Base-by-base conservation (phyloP, 176 grass and related monocot species). In the Carex kokanica region DNA sequence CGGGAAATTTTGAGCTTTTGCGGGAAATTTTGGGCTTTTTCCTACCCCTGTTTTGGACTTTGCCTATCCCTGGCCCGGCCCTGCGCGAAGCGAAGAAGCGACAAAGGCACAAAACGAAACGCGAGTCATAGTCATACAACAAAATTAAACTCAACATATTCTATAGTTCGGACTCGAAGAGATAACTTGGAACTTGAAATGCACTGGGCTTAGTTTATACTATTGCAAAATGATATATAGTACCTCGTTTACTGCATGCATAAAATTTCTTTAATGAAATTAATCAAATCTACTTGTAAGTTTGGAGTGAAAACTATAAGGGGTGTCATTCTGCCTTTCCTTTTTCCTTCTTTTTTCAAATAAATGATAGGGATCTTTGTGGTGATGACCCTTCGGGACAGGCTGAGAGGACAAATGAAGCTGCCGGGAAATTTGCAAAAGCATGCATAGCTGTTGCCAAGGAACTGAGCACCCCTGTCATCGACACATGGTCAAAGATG, bases 401-500 rank as follows among this genome's bases (percentile, higher is more conserved):
- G 54, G 79, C 96, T 27, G 93, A 99, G 88, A 91, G 96, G 64
- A 99, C 88, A 54, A 99, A 99, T 59, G 91, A 93, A 83, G 88
- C 91, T 91, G 93, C 96, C 83, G 89, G 91, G 45, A 43, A 81
- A 80, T 99, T 88, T 79, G 96, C 93, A 59, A 92, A 93, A 13
- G 93, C 88, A 56, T 99, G 91, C 85, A 60, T 91, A 43, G 24
- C 78, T 78, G 87, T 99, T 84, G 96, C 88, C 55, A 90, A 91
- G 84, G 89, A 99, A 81, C 67, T 87, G 60, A 71, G 57, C 18
- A 60, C 71, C 81, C 93, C 93, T 15, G 79, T 91, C 58, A 93
- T 95, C 80, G 96, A 99, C 87, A 90, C 91, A 63, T 99, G 92
- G 90, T 91, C 91, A 41, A 90, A 86, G 56, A 95, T 95, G 79